phyloP scores from a whole-genome alignment of 345 rosid species.

The rapeseed (Brassica napus) region DNA sequence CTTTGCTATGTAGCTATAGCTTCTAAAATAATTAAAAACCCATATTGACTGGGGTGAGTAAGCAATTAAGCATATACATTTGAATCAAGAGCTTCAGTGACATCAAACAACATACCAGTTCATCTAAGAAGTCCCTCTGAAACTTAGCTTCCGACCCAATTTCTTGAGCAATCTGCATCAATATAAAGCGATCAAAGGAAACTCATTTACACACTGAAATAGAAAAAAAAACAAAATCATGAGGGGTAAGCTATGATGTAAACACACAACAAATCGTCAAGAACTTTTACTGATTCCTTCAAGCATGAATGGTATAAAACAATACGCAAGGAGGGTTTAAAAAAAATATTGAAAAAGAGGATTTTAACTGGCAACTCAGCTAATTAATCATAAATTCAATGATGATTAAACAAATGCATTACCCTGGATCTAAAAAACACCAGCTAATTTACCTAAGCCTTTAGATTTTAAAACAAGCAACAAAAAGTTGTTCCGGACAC shows the following conservation, averaged over 20 bases:
- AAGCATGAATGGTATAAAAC: neutral
- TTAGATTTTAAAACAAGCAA: neutral
- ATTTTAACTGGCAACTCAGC: neutral
- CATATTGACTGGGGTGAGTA: neutral
- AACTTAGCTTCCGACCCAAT: constrained; percentile 78
- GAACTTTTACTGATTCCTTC: neutral
- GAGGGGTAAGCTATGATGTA: neutral
- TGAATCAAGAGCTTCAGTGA: neutral
- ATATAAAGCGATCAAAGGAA: neutral
- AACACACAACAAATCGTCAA: neutral
- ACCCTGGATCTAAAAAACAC: neutral
- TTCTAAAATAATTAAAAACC: neutral
- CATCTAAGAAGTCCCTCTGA: constrained; percentile 76
- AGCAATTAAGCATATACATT: neutral
- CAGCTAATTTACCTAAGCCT: no score
- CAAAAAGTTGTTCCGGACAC: neutral
- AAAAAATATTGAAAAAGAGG: neutral
- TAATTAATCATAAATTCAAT: neutral
- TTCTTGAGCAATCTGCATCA: constrained; percentile 77
- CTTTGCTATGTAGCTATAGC: neutral
- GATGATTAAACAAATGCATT: neutral
- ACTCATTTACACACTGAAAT: neutral
- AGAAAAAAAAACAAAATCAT: neutral
- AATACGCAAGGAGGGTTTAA: neutral
- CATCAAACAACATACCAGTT: constrained; percentile 49